Evolutionary conservation across 148 eudicot species (phyloP), one percentile per base, ranked within the genome.

Genomic region (Vaccinium macrocarpon): DNA sequence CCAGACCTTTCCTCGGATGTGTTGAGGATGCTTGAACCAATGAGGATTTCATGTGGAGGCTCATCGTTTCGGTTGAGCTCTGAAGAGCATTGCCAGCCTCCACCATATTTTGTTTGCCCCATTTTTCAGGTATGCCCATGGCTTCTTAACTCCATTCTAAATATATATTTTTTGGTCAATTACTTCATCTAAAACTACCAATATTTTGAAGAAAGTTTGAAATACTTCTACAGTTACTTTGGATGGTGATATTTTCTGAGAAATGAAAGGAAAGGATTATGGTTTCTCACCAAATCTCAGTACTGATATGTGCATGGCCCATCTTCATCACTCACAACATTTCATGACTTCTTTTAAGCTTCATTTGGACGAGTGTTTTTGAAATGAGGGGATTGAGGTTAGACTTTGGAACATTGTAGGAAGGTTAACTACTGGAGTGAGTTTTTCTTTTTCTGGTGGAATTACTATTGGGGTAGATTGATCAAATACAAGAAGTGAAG

Each of bases 101-200:
- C 98, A 13, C 59, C 87, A 48, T 95, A 92, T 73, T 95, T 95
- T 82, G 82, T 91, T 11, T 97, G 99, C 85, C 99, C 99, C 52
- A 95, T 95, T 84, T 95, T 97, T 71, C 96, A 95, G 99, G 99
- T 96, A 76, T 56, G 87, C 74, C 8, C 29, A 32, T 68, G 50
- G 70, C 52, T 57, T 66, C 55, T n/a, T 27, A 64, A 23, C 32
- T 10, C 23, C 70, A 64, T 64, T 64, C 14, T 23, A n/a, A 9
- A 9, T 64, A 64, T 64, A 62, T 62, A 2, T 35, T n/a, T n/a
- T 62, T 62, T 62, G 27, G 68, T 62, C n/a, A 10, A 62, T 23
- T 56, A 25, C 59, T 32, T 72, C 38, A 1, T 35, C 25, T 29
- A 55, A 14, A 21, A n/a, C 50, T 57, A 48, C 38, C 29, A n/a